Percentiles rank a stretch among this genome's conserved stretches.
Evolutionary conservation across 306 rosid species (phyloP).

Genomic region (Casuarina cunninghamiana): DNA sequence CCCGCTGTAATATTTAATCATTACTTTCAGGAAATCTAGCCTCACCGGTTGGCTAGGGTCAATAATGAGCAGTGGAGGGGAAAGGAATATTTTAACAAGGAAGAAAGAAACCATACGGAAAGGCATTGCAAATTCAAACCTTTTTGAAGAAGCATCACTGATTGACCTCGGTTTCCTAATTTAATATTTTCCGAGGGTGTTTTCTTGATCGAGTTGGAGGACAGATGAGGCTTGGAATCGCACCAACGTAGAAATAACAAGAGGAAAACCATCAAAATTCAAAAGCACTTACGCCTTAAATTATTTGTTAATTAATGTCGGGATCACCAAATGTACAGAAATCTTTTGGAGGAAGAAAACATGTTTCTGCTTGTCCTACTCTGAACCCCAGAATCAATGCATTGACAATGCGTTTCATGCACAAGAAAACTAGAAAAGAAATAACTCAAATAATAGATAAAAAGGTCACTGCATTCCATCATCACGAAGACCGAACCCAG

Average conservation of each 20-base stretch:
- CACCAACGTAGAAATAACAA: slow-evolving; percentile 67
- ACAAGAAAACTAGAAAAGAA: slow-evolving; percentile 10
- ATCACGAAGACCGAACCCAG: slow-evolving; percentile 59
- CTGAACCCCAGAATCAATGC: slow-evolving; percentile 62
- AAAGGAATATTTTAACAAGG: slow-evolving; percentile 35
- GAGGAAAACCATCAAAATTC: slow-evolving; percentile 69
- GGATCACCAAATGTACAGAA: slow-evolving; percentile 49
- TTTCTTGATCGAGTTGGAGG: slow-evolving; percentile 39
- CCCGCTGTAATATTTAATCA: background rate
- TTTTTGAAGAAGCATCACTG: slow-evolving; percentile 52
- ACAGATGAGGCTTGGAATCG: slow-evolving; percentile 42
- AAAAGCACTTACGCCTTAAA: slow-evolving; percentile 50
- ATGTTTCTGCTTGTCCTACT: slow-evolving; percentile 80
- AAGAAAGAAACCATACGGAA: slow-evolving; percentile 42
- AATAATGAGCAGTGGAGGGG: slow-evolving; percentile 12
- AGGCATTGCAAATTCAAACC: slow-evolving; percentile 34
- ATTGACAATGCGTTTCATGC: slow-evolving; percentile 44
- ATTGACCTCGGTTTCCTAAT: slow-evolving; percentile 72
- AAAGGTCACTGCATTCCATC: slow-evolving; percentile 52
- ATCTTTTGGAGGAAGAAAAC: slow-evolving; percentile 53
- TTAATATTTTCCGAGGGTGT: slow-evolving; percentile 25
- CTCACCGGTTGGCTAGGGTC: slow-evolving; percentile 42
- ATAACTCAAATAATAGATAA: background rate
- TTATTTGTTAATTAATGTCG: slow-evolving; percentile 42
- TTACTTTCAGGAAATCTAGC: slow-evolving; percentile 15